Base-by-base conservation (phyloP, 2,329 filamentous ascomycete genomes). In the Microdochium trichocladiopsis region DNA sequence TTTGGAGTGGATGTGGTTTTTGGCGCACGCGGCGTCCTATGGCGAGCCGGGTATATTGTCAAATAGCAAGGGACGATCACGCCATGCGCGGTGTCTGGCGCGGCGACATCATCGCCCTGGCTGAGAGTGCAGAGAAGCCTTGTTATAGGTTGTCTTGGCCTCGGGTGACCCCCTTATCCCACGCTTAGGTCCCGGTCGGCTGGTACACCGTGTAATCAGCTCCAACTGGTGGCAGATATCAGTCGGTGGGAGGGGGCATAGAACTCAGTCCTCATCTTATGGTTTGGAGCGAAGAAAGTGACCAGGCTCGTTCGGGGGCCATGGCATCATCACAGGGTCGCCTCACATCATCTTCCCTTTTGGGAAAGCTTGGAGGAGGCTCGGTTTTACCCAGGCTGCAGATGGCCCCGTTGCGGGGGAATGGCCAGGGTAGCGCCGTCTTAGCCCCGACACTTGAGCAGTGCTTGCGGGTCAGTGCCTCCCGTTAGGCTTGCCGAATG, bases 51-150 rank as follows among this genome's bases (percentile, higher is more conserved):
- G 9, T 22, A 22, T 45, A 45, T 45, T 45, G 41, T 22, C 41
- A 45, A 45, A 45, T 45, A 4, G 41, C 41, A 45, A 45, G 41
- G 41, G 41, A 45, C 41, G 41, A 45, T 45, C 41, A 45, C 41
- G 41, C 41, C 41, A 45, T 37, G 33, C 18, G 33, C 33, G 18
- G 6, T 4, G 5, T n/a, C 33, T 16, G 14, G 33, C 14, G 41
- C 12, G 18, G 14, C 14, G 22, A 8, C 41, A 45, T 45, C 41
- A 45, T 23, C 41, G 18, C 33, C 33, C 14, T 11, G 14, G 5
- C 28, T 33, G 28, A 8, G 28, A 33, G 28, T 8, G 4, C 18
- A 37, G 14, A 16, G 12, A 37, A 37, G 33, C 33, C n/a, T n/a
- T 16, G 33, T 37, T 16, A 37, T 37, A 16, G 33, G 33, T 37